Base-by-base conservation (phyloP, 2,329 filamentous ascomycete genomes). In the Hymenoscyphus linearis region DNA sequence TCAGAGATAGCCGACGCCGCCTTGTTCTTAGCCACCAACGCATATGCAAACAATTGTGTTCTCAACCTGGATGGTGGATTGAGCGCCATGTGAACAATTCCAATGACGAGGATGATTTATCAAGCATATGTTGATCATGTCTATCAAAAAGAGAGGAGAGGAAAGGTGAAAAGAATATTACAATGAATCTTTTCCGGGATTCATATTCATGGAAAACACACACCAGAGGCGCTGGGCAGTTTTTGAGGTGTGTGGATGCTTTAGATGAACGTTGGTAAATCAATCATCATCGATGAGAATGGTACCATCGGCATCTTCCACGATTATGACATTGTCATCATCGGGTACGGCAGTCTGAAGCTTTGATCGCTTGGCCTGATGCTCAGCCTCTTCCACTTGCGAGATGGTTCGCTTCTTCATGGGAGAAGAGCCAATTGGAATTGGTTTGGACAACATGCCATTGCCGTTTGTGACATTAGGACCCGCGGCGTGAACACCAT, bases 21-120 rank as follows among this genome's bases (percentile, higher is more conserved):
- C 54, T 71, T 88, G 31, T 96, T 96, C 73, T 80, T 96, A 16
- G 88, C 85, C 34, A 81, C 81, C 54, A 96, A 95, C 74, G 78
- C 83, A 64, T 96, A 93, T 75, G 89, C 91, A 60, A 93, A 93
- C 73, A 96, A 96, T 67, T 95, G 90, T 73, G 81, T 93, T 57
- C 79, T 96, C 57, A 95, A 93, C 73, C 79, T 96, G 31, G 92
- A 96, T 74, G 92, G 92, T 16, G 92, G 92, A 1, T 74, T 96
- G 67, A 92, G 89, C 73, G 89, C 89, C 57, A 68, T 76, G 57
- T 89, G 72, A 80, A n/a, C 40, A 47, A 4, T n/a, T n/a, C n/a
- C n/a, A n/a, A n/a, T n/a, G n/a, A n/a, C n/a, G n/a, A n/a, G n/a
- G n/a, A n/a, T n/a, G n/a, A n/a, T n/a, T n/a, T n/a, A n/a, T n/a